Percentiles rank a stretch among this genome's conserved stretches.
phyloP scores from a whole-genome alignment of 108 stramenopile genomes.

The Nannochloropsis oceanica region DNA sequence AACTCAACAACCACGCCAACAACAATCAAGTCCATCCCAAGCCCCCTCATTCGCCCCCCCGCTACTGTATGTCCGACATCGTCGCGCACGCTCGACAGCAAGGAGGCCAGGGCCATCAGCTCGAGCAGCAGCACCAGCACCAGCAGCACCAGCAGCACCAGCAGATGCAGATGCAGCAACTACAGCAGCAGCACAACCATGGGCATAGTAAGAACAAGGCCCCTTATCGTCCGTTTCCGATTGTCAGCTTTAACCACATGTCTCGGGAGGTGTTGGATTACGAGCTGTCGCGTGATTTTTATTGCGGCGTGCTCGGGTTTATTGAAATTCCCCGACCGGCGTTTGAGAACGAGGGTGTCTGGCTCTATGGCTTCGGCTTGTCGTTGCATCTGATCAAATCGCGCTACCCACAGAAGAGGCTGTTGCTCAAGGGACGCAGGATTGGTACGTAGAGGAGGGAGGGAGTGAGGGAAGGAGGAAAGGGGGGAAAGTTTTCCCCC shows the following conservation, averaged over 20 bases:
- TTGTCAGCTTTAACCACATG: constrained; percentile 10
- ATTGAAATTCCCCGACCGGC: constrained; percentile 5
- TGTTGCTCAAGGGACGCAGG: background rate
- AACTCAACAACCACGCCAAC: too few species aligned
- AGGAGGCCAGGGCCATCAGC: too few species aligned
- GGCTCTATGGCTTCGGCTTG: constrained; percentile 10
- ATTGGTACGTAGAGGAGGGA: background rate
- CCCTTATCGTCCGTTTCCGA: background rate
- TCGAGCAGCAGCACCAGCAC: too few species aligned
- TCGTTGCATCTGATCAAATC: background rate
- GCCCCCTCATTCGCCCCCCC: background rate
- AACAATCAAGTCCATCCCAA: background rate
- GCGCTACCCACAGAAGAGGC: background rate
- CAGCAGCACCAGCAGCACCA: too few species aligned
- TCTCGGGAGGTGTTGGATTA: constrained; percentile 9
- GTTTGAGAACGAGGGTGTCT: constrained; percentile 5
- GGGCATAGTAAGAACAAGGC: background rate
- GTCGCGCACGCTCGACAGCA: background rate
- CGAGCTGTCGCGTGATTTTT: background rate
- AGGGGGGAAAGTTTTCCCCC: background rate
- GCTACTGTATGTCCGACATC: background rate
- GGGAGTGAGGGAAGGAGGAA: background rate
- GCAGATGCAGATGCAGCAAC: too few species aligned
- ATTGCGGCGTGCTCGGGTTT: constrained; percentile 10
- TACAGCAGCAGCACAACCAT: too few species aligned